These are phyloP conservation scores for Poronia punctata DNA, from an alignment of 495 filamentous ascomycete species.

Conservation along the genomic window DNA sequence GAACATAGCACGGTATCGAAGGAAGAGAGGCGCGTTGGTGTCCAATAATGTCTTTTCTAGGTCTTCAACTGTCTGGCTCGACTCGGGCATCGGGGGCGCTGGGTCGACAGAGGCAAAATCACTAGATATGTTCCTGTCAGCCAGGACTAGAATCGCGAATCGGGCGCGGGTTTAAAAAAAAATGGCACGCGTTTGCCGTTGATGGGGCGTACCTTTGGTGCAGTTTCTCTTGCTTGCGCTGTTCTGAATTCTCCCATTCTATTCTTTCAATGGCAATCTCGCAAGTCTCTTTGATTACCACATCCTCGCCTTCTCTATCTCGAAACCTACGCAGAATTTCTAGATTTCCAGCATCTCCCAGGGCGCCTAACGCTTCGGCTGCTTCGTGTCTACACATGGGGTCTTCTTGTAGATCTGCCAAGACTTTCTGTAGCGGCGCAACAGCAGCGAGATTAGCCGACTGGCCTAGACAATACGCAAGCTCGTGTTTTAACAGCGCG, in stretches of 20 bases:
- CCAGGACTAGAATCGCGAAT: conserved; percentile 8
- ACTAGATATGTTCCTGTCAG: conserved; percentile 38
- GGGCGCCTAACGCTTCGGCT: conserved; percentile 86
- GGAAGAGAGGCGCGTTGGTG: conserved; percentile 71
- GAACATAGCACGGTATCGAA: conserved; percentile 97
- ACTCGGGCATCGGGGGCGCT: conserved; percentile 74
- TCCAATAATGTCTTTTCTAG: conserved; percentile 73
- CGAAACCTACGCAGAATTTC: conserved; percentile 62
- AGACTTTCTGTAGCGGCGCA: conserved; percentile 64
- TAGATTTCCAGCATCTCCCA: conserved; percentile 67
- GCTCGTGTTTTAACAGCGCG: conserved; percentile 84
- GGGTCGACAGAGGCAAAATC: conserved; percentile 95
- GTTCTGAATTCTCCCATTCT: conserved; percentile 78
- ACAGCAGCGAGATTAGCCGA: conserved; percentile 68
- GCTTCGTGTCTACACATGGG: conserved; percentile 96
- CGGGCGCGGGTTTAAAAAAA: conserved; percentile 5
- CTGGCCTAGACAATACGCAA: conserved; percentile 96
- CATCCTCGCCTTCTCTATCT: conserved; percentile 61
- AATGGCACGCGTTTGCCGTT: conserved; percentile 1
- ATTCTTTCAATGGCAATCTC: conserved; percentile 93
- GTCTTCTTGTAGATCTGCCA: conserved; percentile 74
- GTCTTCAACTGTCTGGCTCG: conserved; percentile 58
- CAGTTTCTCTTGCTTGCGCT: conserved; percentile 64
- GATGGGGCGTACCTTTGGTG: conserved; percentile 57
- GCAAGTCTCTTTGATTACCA: conserved; percentile 88